phyloP scores from a whole-genome alignment of 2,329 filamentous ascomycete genomes.

The Pleurostoma richardsiae region DNA sequence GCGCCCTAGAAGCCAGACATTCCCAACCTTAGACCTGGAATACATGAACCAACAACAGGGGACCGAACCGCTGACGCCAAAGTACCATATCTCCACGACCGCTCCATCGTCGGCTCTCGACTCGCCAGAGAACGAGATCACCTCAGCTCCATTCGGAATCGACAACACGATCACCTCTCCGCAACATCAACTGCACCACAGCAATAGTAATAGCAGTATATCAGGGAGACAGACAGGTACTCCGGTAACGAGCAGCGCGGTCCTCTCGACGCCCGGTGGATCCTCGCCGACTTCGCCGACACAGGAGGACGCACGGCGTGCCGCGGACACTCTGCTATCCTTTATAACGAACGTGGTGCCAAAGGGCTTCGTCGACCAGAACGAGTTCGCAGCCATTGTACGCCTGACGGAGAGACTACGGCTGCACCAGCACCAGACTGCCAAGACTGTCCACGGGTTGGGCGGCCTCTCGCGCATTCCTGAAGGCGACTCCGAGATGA shows the following conservation, averaged over 20 bases:
- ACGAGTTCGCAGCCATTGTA: slow-evolving; percentile 71
- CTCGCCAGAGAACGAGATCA: slow-evolving; percentile 42
- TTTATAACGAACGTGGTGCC: slow-evolving; percentile 72
- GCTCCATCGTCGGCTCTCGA: slow-evolving; percentile 48
- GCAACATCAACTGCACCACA: slow-evolving; percentile 39
- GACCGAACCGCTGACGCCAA: slow-evolving; percentile 43
- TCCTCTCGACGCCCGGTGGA: slow-evolving; percentile 34
- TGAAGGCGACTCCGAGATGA: slow-evolving; percentile 50
- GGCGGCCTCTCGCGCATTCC: slow-evolving; percentile 51
- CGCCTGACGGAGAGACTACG: slow-evolving; percentile 84
- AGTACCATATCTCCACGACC: slow-evolving; percentile 39
- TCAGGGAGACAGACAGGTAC: slow-evolving; percentile 30
- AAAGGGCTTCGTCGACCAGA: slow-evolving; percentile 64
- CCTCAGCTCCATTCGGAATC: slow-evolving; percentile 34
- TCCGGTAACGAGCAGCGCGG: slow-evolving; percentile 17
- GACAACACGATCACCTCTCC: slow-evolving; percentile 37
- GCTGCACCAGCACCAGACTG: slow-evolving; percentile 48
- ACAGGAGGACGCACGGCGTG: slow-evolving; percentile 79
- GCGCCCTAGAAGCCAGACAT: slow-evolving; percentile 81
- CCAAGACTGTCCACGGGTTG: slow-evolving; percentile 22
- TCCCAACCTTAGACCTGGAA: slow-evolving; percentile 66
- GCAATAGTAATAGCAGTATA: slow-evolving; percentile 46
- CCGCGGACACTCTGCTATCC: slow-evolving; percentile 73
- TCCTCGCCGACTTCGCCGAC: slow-evolving; percentile 63
- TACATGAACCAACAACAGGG: slow-evolving; percentile 40